phyloP scores from a whole-genome alignment of 2,329 filamentous ascomycete genomes.

The Arthrobotrys pseudoclavata region DNA sequence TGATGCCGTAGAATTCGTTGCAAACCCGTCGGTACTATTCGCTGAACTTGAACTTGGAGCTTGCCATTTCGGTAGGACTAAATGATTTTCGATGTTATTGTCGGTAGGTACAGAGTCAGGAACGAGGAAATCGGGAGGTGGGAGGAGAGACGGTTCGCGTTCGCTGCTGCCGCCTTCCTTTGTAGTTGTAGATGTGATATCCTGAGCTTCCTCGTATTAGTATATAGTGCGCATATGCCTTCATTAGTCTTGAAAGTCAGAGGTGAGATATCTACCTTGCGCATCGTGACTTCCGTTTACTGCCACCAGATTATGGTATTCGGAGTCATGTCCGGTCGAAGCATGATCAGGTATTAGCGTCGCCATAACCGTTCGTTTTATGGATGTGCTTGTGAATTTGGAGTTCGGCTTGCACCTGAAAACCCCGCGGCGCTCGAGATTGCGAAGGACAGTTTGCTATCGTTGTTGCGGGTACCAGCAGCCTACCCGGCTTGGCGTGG shows the following conservation, averaged over 20 bases:
- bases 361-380: constrained; percentile 18
- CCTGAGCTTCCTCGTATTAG: constrained; percentile 48
- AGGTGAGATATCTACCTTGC: constrained; percentile 31
- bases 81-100: not conserved
- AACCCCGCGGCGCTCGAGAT: not conserved
- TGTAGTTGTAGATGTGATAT: constrained; percentile 30
- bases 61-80: constrained; percentile 32
- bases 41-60: constrained; percentile 31
- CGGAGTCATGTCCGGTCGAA: not conserved
- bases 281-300: constrained; percentile 31
- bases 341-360: constrained; percentile 24
- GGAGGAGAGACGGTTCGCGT: constrained; percentile 40
- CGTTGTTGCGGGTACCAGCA: constrained; percentile 9
- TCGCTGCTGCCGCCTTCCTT: constrained; percentile 21
- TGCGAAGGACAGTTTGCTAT: constrained; percentile 42
- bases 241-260: not conserved
- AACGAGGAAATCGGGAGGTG: constrained; percentile 56
- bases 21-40: constrained; percentile 32
- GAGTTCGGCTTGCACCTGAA: not conserved
- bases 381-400: not conserved
- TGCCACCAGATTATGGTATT: constrained; percentile 16
- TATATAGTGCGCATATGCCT: not conserved
- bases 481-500: not conserved
- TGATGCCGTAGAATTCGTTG: constrained; percentile 41
- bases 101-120: constrained; percentile 31